Evolutionary conservation across 192 early-diverging fungal genomes (phyloP).

Genomic region (Jimgerdemannia lactiflua): DNA sequence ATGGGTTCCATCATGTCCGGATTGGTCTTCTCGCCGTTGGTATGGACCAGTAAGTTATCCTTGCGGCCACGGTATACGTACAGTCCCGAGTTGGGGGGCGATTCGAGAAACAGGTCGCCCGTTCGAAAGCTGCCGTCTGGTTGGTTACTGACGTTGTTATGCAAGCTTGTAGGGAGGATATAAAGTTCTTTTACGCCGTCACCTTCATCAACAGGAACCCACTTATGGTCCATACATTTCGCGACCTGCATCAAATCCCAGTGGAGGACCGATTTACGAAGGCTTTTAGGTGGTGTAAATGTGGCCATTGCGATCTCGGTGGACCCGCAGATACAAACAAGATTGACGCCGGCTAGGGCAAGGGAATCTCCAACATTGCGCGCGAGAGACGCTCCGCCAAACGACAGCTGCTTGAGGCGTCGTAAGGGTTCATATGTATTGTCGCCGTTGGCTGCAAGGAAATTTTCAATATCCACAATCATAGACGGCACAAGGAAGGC

Average conservation of each 20-base stretch:
- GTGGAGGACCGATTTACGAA: not conserved
- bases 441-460: not conserved
- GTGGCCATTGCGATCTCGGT: not conserved
- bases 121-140: not conserved
- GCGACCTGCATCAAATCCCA: too few species aligned
- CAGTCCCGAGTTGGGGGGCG: not conserved
- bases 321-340: not conserved
- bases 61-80: constrained; percentile 11
- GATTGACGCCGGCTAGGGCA: not conserved
- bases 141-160: not conserved
- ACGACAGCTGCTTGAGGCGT: not conserved
- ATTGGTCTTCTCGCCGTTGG: constrained; percentile 35
- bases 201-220: not conserved
- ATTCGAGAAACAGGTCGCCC: not conserved
- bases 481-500: not conserved
- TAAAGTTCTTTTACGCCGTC: not conserved
- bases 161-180: not conserved
- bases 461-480: not conserved
- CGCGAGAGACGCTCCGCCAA: not conserved
- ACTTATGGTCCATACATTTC: not conserved
- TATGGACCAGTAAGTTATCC: constrained; percentile 17
- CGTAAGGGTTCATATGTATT: not conserved
- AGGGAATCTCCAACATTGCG: not conserved
- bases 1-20: constrained; percentile 23
- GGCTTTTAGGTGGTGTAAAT: not conserved